A percentile compares a stretch with the other conserved stretches of the same genome.
Conservation (phyloP, 208 protist genomes). For the Crithidia brevicula region DNA sequence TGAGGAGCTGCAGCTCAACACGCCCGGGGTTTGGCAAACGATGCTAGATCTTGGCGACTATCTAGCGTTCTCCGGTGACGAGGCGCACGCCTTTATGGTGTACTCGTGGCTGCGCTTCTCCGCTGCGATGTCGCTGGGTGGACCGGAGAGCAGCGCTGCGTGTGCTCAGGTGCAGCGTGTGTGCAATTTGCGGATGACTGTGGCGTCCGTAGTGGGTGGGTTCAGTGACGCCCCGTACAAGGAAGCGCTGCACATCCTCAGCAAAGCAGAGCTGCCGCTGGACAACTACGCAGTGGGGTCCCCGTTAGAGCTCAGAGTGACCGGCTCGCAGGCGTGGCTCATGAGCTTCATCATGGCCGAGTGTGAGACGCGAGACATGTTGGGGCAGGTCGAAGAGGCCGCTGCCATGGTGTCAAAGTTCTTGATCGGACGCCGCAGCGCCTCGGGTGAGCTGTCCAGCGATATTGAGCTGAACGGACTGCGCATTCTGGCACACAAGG, state of each 20-base stretch:
- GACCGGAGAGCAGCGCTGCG: conserved; percentile 38
- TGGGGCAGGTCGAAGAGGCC: conserved; percentile 52
- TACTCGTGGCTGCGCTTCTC: conserved; percentile 69
- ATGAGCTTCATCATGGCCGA: conserved; percentile 47
- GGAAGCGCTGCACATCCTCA: conserved; percentile 9
- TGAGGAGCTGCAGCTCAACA: conserved; percentile 59
- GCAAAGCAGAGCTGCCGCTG: conserved; percentile 4
- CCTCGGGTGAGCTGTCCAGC: no score
- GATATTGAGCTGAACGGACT: conserved; percentile 2
- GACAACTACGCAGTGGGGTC: neutral
- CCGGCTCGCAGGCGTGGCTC: conserved; percentile 19
- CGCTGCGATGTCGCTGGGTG: conserved; percentile 36
- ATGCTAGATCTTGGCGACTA: conserved; percentile 64
- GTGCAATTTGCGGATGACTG: conserved; percentile 42
- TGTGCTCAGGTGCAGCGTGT: conserved; percentile 30
- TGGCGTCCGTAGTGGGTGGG: conserved; percentile 13
- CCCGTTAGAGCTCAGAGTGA: neutral
- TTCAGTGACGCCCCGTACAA: conserved; percentile 26
- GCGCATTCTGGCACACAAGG: conserved; percentile 19
- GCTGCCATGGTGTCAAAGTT: conserved; percentile 34
- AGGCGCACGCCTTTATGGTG: conserved; percentile 64
- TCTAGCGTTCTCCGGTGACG: conserved; percentile 41
- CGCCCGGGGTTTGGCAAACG: conserved; percentile 50
- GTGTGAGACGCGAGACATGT: conserved; percentile 40
- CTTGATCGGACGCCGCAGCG: no score